phyloP scores from a whole-genome alignment of 129 eudicot genomes.

The Flaveria bidentis region DNA sequence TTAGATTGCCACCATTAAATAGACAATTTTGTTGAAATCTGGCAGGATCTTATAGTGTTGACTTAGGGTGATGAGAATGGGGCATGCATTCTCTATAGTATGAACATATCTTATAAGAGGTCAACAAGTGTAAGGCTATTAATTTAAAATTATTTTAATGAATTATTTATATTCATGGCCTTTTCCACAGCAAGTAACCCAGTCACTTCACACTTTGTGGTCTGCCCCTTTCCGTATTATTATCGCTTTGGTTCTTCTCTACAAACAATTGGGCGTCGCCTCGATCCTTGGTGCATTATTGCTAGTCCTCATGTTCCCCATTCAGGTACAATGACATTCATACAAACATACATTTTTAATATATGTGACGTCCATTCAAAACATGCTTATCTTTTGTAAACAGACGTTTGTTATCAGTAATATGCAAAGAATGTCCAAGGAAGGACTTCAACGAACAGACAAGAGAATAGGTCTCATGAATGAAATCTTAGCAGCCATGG shows the following conservation, averaged over 20 bases:
- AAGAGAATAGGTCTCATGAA: conserved; percentile 93
- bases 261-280: conserved; percentile 82
- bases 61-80: neutral
- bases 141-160: conserved; percentile 14
- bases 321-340: conserved; percentile 61
- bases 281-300: conserved; percentile 82
- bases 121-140: neutral
- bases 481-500: conserved; percentile 97
- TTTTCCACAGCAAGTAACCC: conserved; percentile 77
- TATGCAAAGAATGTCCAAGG: conserved; percentile 84
- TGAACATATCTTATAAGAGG: neutral
- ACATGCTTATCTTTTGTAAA: conserved; percentile 25
- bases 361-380: neutral
- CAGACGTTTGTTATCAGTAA: conserved; percentile 83
- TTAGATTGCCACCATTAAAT: neutral
- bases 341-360: neutral
- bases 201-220: conserved; percentile 87
- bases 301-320: conserved; percentile 81
- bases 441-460: conserved; percentile 90
- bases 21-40: neutral
- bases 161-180: conserved; percentile 8
- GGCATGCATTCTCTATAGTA: conserved; percentile 4
- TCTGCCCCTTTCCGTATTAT: conserved; percentile 89
- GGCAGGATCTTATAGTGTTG: neutral
- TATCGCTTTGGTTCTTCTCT: conserved; percentile 84